Evolutionary conservation across 2,329 filamentous ascomycete genomes (phyloP), one percentile per base, ranked within the genome.

Genomic region (Didymella keratinophila): DNA sequence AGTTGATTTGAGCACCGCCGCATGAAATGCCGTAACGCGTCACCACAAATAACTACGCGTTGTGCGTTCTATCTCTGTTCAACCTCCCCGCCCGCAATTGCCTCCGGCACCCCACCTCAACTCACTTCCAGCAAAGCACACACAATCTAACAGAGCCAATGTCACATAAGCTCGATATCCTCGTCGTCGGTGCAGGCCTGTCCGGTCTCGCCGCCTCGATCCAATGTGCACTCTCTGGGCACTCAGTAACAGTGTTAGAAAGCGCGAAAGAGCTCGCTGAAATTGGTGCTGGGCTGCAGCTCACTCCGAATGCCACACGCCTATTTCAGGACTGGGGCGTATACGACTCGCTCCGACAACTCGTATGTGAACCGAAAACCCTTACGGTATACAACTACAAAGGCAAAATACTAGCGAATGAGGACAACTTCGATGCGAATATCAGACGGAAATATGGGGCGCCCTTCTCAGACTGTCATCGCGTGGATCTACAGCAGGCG

Each of bases 391-490:
- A 82, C 56, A 78, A 83, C 20, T 89, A 85, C 68, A 82, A 84
- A 16, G 71, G 74, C 20, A 76, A 78, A 54, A 45, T 82, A 0
- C 73, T 87, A 1, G 83, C 82, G 0, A 73, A 81, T 12, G 83
- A 87, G 32, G 73, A 79, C 1, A 64, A 78, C n/a, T 88, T 87
- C 58, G 72, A 83, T 58, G 69, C 77, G 21, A 82, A 84, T 21
- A 86, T 87, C 55, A 79, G 80, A 7, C 69, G 71, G 3, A 83
- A 82, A 60, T 89, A 89, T 63, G 76, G 76, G 12, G 82, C 84
- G 0, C 86, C 86, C 0, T 88, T 87, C 63, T 75, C 83, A 37
- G 83, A 87, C 51, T 70, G 87, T n/a, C 87, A 89, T 69, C 82
- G 87, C 2, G 85, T 85, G 2, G 87, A 89, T 66, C 74, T 88